Evolutionary conservation across 2,329 filamentous ascomycete genomes (phyloP).

Genomic region (Monilinia vaccinii-corymbosi): DNA sequence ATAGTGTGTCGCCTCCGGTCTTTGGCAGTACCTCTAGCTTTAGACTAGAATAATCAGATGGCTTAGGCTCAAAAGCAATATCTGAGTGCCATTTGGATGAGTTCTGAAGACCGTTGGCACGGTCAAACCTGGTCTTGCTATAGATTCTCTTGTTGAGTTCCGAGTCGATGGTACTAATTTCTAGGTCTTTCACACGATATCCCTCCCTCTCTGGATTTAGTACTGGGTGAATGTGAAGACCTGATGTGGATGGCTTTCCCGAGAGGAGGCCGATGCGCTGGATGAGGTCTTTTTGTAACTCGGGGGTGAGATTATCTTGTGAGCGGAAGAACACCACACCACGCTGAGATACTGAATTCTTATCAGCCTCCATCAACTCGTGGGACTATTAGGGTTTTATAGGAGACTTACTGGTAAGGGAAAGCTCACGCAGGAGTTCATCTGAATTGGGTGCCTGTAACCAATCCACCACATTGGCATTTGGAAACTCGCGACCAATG

Average conservation of each 20-base stretch:
- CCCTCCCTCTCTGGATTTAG: slow-evolving; percentile 43
- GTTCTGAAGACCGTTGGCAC: slow-evolving; percentile 33
- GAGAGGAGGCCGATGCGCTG: slow-evolving; percentile 48
- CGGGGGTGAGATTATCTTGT: slow-evolving; percentile 50
- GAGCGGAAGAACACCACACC: slow-evolving; percentile 63
- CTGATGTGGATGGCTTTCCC: slow-evolving; percentile 45
- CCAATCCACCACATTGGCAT: slow-evolving; percentile 36
- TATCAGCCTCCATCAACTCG: not conserved
- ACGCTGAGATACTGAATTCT: slow-evolving; percentile 49
- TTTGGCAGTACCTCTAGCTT: slow-evolving; percentile 46
- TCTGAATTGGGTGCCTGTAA: slow-evolving; percentile 40
- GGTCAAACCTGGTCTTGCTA: slow-evolving; percentile 12
- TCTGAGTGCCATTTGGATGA: slow-evolving; percentile 50
- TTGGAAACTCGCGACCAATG: slow-evolving; percentile 38
- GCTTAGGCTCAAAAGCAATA: slow-evolving; percentile 54
- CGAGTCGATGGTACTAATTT: slow-evolving; percentile 57
- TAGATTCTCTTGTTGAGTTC: slow-evolving; percentile 44
- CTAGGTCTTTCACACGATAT: slow-evolving; percentile 37
- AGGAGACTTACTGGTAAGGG: slow-evolving; percentile 33
- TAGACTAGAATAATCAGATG: slow-evolving; percentile 53
- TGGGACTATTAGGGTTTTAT: not conserved
- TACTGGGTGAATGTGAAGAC: slow-evolving; percentile 54
- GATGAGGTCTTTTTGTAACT: slow-evolving; percentile 56
- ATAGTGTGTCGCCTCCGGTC: slow-evolving; percentile 51
- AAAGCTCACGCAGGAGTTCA: slow-evolving; percentile 40